Evolutionary conservation across 1,139 yeast genomes (phyloP), one percentile per base, ranked within the genome.

Genomic region (Maudiozyma humilis): DNA sequence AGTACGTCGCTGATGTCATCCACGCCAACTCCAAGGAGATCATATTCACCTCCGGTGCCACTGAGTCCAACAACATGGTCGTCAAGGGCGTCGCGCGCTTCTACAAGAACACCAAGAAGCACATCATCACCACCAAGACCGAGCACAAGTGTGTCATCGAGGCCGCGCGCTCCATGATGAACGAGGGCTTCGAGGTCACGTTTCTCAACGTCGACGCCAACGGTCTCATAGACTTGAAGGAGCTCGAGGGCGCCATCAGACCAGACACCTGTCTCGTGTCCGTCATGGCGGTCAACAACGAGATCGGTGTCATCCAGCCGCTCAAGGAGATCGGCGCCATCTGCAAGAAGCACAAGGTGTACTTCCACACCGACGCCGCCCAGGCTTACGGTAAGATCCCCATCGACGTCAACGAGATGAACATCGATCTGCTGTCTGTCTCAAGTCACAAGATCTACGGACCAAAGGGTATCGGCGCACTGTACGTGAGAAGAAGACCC

Each of bases 341-440:
- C 49, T 91, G 99, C 68, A 78, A 91, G 54, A 76, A 78, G 55
- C 72, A 86, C 62, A 91, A 93, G 70, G 82, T 91, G 34, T 91
- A 88, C 60, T 91, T 93, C 81, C 99, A 91, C 67, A 82, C 97
- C n/a, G 99, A 91, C 64, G 95, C 85, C 46, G 98, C 99, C 16
- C 99, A 91, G 68, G 98, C 96, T 3, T 86, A 79, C 61, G 99
- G 99, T 51, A 93, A 93, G 66, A 77, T 93, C 45, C 87, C 88
- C 42, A 69, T 91, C 46, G 96, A 91, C 60, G 99, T 91, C 49
- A 88, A 93, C 69, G 86, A 82, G 55, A 78, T 82, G 82, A 88
- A 91, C 63, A 85, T 91, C 57, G 99, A 91, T 66, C 69, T 89
- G 53, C 72, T 93, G 79, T 87, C 96, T 17, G 84, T 91, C 49